A percentile compares a stretch with the other conserved stretches of the same genome.
Conservation (phyloP, 228 moss, liverwort and hornwort species). For the Sphagnum magellanicum region DNA sequence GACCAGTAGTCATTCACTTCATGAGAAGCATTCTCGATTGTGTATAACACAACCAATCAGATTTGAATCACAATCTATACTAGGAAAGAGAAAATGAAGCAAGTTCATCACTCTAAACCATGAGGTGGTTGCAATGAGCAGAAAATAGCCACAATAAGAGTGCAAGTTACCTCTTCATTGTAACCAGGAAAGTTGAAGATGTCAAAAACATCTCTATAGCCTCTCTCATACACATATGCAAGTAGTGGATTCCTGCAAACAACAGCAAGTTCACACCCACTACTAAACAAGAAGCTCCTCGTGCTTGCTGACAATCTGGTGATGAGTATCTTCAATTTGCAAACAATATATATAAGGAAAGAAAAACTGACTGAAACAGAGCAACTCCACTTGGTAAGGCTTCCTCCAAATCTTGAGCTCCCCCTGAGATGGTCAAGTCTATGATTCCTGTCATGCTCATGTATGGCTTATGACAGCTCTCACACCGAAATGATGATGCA, state of each 20-base stretch:
- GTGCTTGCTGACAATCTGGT: background rate
- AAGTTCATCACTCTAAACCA: background rate
- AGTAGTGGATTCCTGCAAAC: constrained; percentile 22
- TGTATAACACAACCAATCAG: background rate
- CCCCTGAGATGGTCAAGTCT: constrained; percentile 3
- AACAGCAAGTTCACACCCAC: constrained; percentile 11
- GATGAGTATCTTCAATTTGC: too few species aligned
- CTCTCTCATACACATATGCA: constrained; percentile 39
- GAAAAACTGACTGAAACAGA: constrained; percentile 1
- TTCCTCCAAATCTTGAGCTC: background rate
- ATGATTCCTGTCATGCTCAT: constrained; percentile 1
- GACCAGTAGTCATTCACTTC: too few species aligned
- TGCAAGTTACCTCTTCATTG: constrained; percentile 30
- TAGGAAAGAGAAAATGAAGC: background rate
- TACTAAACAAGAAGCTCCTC: background rate
- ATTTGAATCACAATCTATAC: background rate
- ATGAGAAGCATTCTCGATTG: too few species aligned
- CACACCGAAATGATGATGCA: background rate
- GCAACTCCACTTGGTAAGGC: constrained; percentile 1
- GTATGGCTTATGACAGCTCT: constrained; percentile 4
- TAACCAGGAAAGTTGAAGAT: constrained; percentile 20
- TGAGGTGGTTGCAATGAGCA: background rate
- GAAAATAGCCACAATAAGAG: background rate
- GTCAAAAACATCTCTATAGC: constrained; percentile 24
- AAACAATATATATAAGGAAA: too few species aligned